Evolutionary conservation across 139 green algal species (phyloP).

Genomic region (Micromonas pusilla): DNA sequence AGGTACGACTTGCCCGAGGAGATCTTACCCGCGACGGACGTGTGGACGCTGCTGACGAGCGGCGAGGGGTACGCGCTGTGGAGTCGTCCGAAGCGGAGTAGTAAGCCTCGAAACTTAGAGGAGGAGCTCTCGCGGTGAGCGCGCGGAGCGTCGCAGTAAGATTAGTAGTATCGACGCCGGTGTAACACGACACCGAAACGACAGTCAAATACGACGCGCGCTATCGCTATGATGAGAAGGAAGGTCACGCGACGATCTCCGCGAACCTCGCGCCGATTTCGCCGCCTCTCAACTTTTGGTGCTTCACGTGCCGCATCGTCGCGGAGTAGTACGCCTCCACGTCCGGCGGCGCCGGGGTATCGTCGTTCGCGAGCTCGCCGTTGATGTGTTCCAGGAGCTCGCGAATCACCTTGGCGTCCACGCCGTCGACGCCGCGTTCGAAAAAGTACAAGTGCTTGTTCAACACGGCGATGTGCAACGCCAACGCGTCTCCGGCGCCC

Average conservation of each 20-base stretch:
- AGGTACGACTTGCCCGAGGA: constrained; percentile 15
- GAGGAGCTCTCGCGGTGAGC: no score
- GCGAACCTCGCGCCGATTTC: constrained; percentile 10
- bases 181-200: not conserved
- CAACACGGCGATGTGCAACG: constrained; percentile 67
- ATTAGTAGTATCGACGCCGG: not conserved
- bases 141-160: no score
- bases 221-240: not conserved
- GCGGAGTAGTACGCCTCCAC: constrained; percentile 6
- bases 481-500: constrained; percentile 16
- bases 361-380: not conserved
- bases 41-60: not conserved
- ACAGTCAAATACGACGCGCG: not conserved
- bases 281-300: not conserved
- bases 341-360: not conserved
- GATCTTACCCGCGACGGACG: not conserved
- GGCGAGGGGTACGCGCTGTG: constrained; percentile 14
- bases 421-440: not conserved
- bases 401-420: constrained; percentile 7
- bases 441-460: constrained; percentile 49
- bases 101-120: no score
- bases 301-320: constrained; percentile 2
- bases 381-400: constrained; percentile 18
- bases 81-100: not conserved
- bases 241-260: not conserved